Conservation (phyloP, 73 alveolate species). For the Paramecium primaurelia region DNA sequence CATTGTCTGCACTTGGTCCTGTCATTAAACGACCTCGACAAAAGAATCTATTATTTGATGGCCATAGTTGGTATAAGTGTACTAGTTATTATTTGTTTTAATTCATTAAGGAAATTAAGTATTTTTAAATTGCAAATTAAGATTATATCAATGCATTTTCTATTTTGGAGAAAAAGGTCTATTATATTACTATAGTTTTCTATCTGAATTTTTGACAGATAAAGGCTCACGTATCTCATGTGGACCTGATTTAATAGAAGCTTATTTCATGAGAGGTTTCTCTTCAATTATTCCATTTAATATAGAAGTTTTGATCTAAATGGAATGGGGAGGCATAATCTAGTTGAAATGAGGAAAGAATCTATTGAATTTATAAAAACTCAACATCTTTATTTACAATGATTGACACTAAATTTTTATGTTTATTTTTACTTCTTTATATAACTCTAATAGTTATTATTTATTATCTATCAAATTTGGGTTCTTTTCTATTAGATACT, state of each 20-base stretch:
- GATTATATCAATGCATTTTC: background rate
- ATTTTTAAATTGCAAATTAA: background rate
- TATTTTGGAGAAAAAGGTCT: background rate
- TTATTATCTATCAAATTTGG: background rate
- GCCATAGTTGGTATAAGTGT: conserved; percentile 58
- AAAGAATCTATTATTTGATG: conserved; percentile 59
- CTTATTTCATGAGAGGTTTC: background rate
- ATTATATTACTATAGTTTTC: background rate
- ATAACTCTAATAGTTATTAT: background rate
- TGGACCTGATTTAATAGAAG: background rate
- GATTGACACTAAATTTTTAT: conserved; percentile 1
- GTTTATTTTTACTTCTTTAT: conserved; percentile 6
- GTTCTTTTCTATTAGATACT: background rate
- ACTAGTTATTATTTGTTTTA: background rate
- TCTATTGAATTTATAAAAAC: conserved; percentile 24
- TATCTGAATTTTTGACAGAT: background rate
- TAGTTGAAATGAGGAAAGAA: background rate
- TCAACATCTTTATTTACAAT: background rate
- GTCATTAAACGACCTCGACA: conserved; percentile 53
- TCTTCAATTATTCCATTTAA: background rate
- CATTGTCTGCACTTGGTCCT: conserved; percentile 62
- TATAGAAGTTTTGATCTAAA: background rate
- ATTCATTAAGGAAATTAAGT: background rate
- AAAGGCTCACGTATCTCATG: background rate
- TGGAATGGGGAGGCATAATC: conserved; percentile 48